Evolutionary conservation across 768 basidiomycete species (phyloP).

Genomic region (Coprinopsis marcescibilis): DNA sequence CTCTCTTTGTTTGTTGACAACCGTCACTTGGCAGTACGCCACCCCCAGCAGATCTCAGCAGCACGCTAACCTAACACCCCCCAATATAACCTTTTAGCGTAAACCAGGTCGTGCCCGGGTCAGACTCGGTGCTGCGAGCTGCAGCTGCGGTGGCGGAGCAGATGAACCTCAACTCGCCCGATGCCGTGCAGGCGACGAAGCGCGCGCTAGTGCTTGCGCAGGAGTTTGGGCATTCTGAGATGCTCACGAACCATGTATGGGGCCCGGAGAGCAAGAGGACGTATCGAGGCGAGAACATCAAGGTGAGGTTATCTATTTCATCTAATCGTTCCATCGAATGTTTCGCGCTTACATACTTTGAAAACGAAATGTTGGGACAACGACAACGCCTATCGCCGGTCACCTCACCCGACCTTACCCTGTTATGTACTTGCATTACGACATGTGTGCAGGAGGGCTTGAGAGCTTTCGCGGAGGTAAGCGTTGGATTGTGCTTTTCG

Average conservation of each 20-base stretch:
- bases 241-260: constrained; percentile 39
- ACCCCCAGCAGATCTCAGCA: no score
- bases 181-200: constrained; percentile 74
- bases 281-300: constrained; percentile 63
- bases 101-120: constrained; percentile 58
- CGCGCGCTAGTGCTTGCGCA: constrained; percentile 55
- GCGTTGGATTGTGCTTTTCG: constrained; percentile 12
- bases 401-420: no score
- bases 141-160: constrained; percentile 58
- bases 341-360: no score
- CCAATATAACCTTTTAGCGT: constrained; percentile 46
- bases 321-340: no score
- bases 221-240: constrained; percentile 45
- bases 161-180: constrained; percentile 66
- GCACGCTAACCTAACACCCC: no score
- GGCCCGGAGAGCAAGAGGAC: constrained; percentile 45
- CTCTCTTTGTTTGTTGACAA: no score
- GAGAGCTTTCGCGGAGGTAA: constrained; percentile 60
- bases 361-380: no score
- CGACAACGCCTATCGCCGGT: no score
- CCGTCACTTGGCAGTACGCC: no score
- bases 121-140: constrained; percentile 48
- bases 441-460: constrained; percentile 53
- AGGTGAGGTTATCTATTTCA: no score
- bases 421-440: no score